Base-by-base conservation (phyloP, 1,284 basidiomycete genomes). In the Irpex rosettiformis region DNA sequence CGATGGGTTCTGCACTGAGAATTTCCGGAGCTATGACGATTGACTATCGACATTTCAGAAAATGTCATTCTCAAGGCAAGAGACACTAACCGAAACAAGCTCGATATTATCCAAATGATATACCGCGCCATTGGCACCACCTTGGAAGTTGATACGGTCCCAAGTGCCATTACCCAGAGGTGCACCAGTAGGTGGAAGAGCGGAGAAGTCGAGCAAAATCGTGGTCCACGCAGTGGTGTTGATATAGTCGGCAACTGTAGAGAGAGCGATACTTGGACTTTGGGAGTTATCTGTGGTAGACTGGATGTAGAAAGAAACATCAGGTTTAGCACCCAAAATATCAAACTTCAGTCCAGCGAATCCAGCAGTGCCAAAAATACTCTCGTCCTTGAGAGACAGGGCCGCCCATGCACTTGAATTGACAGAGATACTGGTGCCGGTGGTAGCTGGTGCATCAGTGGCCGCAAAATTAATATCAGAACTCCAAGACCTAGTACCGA, bases 71-170 rank as follows among this genome's bases (percentile, higher is more conserved):
- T n/a, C n/a, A n/a, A n/a, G n/a, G n/a, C n/a, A n/a, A n/a, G n/a
- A n/a, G n/a, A n/a, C 21, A 76, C 76, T 49, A 64, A 56, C 68
- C 25, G 54, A 54, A 16, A 82, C 68, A 55, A 82, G 70, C 11
- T 75, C 65, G 42, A 81, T 70, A 62, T 81, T 81, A 64, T 80
- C 78, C 30, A 82, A 66, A 59, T 79, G 75, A 63, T 79, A 82
- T 2, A 67, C 62, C 48, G 77, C 79, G 13, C 79, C 79, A 61
- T 75, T 75, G 7, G 57, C 74, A 28, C 73, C 73, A n/a, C 73
- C 78, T 65, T 82, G 80, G 66, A 76, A 77, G 55, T 64, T 77
- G 49, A 82, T 70, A 56, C 79, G 77, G 59, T 82, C 75, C 79
- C 79, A 80, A n/a, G 71, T 75, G 22, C 69, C 76, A 58, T 64